Base-by-base conservation (phyloP, 768 basidiomycete genomes). In the Termitomyces sp. region DNA sequence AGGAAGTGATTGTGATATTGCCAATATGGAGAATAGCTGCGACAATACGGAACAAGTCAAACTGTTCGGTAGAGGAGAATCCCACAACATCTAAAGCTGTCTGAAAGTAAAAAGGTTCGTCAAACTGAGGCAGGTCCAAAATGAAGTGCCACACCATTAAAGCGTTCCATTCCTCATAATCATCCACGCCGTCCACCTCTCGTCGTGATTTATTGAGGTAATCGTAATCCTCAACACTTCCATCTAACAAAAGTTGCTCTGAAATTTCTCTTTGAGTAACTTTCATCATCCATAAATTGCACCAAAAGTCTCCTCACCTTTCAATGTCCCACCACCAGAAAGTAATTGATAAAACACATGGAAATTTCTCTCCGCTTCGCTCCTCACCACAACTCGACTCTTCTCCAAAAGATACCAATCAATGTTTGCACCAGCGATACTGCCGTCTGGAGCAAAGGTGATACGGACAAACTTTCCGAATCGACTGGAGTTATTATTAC, bases 381-480 rank as follows among this genome's bases (percentile, higher is more conserved):
- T 92, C 54, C 97, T 77, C 41, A 85, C 84, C 8, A 96, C 92
- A 2, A 99, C 96, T 61, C 97, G 77, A 67, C 93, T 95, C 79
- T 99, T 99, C 77, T 99, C 97, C 56, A 99, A 75, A 31, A 99
- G 77, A 69, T 99, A 99, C 97, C 97, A 98, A 70, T 99, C 95
- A 59, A 98, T 94, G 68, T 94, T 98, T 26, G 97, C 97, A 0
- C 97, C 97, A 0, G 94, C 90, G 57, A 99, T 99, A 62, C 92
- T 93, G 2, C 96, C 95, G 62, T 91, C 86, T 0, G 90, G 87
- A 1, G 92, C 84, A 72, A 99, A 99, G 67, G 88, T 90, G 60
- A 99, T 98, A 46, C 94, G 81, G 48, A 99, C 91, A 69, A 99
- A 99, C 73, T 99, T 99, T 31, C 94, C 95, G 69, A 99, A 99